Percentiles rank a stretch among this genome's conserved stretches.
phyloP scores from a whole-genome alignment of 257 asterid genomes.

The Solanum bukasovii region DNA sequence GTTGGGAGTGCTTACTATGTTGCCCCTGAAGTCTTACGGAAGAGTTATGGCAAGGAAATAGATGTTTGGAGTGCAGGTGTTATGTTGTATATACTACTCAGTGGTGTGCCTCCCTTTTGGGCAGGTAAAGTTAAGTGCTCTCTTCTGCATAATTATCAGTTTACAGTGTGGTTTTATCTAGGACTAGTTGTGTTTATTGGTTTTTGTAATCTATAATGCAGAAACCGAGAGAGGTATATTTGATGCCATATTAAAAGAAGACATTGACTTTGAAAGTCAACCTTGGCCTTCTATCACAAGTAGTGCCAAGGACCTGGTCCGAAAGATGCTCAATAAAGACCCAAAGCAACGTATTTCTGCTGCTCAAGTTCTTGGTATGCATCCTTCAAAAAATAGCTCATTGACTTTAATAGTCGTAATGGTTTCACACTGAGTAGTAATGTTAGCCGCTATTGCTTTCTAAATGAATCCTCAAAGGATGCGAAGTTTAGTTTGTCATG shows the following conservation, averaged over 20 bases:
- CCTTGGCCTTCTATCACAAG: conserved; percentile 68
- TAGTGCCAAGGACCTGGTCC: conserved; percentile 66
- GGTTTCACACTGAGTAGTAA: not conserved
- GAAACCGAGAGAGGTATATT: conserved; percentile 67
- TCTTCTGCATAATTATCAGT: not conserved
- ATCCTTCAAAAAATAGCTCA: not conserved
- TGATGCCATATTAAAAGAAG: conserved; percentile 47
- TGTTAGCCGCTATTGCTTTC: not conserved
- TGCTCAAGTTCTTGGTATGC: conserved; percentile 68
- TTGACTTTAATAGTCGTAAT: not conserved
- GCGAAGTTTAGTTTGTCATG: not conserved
- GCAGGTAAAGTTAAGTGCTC: conserved; percentile 38
- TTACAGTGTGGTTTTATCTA: not conserved
- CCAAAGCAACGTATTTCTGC: conserved; percentile 61
- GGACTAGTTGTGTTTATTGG: not conserved
- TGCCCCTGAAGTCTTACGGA: conserved; percentile 71
- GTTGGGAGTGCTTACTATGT: conserved; percentile 87
- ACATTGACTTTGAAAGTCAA: conserved; percentile 48
- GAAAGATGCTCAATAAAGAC: conserved; percentile 54
- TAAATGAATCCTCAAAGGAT: not conserved
- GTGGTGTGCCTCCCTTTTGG: conserved; percentile 87
- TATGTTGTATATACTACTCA: conserved; percentile 63
- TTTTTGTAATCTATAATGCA: conserved; percentile 10
- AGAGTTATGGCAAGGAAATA: conserved; percentile 66
- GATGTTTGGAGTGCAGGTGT: conserved; percentile 91